Percentiles rank a stretch among this genome's conserved stretches.
These are phyloP conservation scores for Lotus japonicus DNA, from an alignment of 306 rosid species.

Conservation along the genomic window DNA sequence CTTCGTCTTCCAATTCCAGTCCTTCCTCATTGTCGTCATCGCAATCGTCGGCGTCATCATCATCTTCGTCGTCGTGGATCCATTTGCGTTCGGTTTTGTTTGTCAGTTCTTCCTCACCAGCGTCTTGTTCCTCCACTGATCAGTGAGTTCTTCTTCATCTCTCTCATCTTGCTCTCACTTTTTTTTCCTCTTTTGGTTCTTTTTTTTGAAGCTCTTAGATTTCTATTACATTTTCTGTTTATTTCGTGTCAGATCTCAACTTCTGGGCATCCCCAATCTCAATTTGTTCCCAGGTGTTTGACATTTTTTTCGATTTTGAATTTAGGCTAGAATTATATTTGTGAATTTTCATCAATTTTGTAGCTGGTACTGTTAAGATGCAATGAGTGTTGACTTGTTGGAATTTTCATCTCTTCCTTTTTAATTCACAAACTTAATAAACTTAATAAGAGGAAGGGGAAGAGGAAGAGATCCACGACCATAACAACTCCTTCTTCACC, in stretches of 20 bases:
- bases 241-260: constrained; percentile 60
- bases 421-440: too few relatives aligned
- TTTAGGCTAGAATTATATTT: too few relatives aligned
- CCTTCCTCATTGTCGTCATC: constrained; percentile 55
- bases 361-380: too few relatives aligned
- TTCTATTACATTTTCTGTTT: constrained; percentile 32
- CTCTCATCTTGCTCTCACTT: constrained; percentile 20
- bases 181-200: background rate
- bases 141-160: constrained; percentile 75
- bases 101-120: constrained; percentile 95
- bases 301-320: too few relatives aligned
- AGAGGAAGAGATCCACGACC: too few relatives aligned
- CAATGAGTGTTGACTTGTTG: too few relatives aligned
- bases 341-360: too few relatives aligned
- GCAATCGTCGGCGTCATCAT: constrained; percentile 25
- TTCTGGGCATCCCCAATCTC: constrained; percentile 25
- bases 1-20: constrained; percentile 74
- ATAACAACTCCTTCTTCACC: too few relatives aligned
- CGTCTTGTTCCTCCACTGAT: constrained; percentile 93
- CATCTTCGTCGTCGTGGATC: constrained; percentile 76
- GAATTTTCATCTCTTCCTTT: too few relatives aligned
- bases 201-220: constrained; percentile 13
- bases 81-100: constrained; percentile 98
- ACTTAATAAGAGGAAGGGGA: too few relatives aligned
- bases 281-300: too few relatives aligned